Percentiles rank a stretch among this genome's conserved stretches.
Evolutionary conservation across 2,329 filamentous ascomycete species (phyloP).

Genomic region (Aureobasidium musti): DNA sequence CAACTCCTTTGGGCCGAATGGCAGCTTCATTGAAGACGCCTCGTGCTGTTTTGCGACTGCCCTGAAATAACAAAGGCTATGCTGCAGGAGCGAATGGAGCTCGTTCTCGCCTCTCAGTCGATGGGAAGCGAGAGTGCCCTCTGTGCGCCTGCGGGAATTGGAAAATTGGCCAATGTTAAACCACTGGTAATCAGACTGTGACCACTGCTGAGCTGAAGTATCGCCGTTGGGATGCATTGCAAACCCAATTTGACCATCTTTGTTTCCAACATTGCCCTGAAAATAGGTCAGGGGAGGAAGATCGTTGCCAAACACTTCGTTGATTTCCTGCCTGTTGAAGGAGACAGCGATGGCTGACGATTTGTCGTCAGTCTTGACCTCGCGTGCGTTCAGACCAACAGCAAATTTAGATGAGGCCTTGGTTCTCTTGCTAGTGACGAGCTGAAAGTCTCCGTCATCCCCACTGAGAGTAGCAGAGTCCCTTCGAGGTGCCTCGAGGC

Average conservation of each 20-base stretch:
- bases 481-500: background rate
- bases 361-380: slow-evolving; percentile 37
- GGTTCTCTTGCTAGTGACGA: slow-evolving; percentile 37
- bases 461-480: background rate
- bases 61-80: slow-evolving; percentile 49
- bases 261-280: slow-evolving; percentile 37
- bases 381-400: slow-evolving; percentile 34
- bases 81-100: slow-evolving; percentile 39
- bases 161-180: slow-evolving; percentile 50
- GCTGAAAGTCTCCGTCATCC: slow-evolving; percentile 37
- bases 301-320: slow-evolving; percentile 45
- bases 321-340: slow-evolving; percentile 40
- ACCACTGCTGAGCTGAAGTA: slow-evolving; percentile 53
- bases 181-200: slow-evolving; percentile 45
- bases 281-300: slow-evolving; percentile 48
- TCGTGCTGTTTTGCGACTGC: slow-evolving; percentile 47
- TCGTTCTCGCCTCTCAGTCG: slow-evolving; percentile 44
- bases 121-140: slow-evolving; percentile 49
- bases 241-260: slow-evolving; percentile 50
- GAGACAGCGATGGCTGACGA: slow-evolving; percentile 39
- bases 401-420: slow-evolving; percentile 27
- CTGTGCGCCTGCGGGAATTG: slow-evolving; percentile 46
- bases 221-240: slow-evolving; percentile 52
- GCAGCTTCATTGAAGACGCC: slow-evolving; percentile 36
- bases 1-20: slow-evolving; percentile 40